Evolutionary conservation across 225 moss, liverwort and hornwort species (phyloP).

Genomic region (Takakia lepidozioides): DNA sequence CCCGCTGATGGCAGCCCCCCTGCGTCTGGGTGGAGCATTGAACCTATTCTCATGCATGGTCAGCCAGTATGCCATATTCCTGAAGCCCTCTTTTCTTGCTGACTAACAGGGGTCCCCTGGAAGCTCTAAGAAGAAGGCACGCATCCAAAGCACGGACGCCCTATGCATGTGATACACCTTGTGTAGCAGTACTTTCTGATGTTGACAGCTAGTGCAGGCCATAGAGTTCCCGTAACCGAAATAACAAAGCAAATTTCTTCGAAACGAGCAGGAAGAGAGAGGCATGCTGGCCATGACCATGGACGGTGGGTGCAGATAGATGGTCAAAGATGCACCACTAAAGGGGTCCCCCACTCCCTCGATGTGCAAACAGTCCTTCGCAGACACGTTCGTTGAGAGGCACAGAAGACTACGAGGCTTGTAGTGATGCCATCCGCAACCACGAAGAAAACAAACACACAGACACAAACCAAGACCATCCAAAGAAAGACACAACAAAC

Average conservation of each 20-base stretch:
- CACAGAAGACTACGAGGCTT: slow-evolving; percentile 55
- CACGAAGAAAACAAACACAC: slow-evolving; percentile 72
- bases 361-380: slow-evolving; percentile 64
- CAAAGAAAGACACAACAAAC: slow-evolving; percentile 62
- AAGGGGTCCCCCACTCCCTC: slow-evolving; percentile 41
- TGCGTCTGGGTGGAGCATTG: slow-evolving; percentile 82
- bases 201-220: slow-evolving; percentile 27
- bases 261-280: slow-evolving; percentile 43
- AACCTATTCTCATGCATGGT: slow-evolving; percentile 85
- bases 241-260: slow-evolving; percentile 57
- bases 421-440: slow-evolving; percentile 58
- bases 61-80: slow-evolving; percentile 73
- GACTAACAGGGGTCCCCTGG: slow-evolving; percentile 47
- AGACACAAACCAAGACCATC: slow-evolving; percentile 70
- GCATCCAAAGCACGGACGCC: slow-evolving; percentile 37
- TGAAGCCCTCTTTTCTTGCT: slow-evolving; percentile 60
- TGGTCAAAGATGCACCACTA: slow-evolving; percentile 61
- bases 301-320: slow-evolving; percentile 37
- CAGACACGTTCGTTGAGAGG: slow-evolving; percentile 75
- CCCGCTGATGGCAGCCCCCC: slow-evolving; percentile 72
- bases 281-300: slow-evolving; percentile 46
- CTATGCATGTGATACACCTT: slow-evolving; percentile 34
- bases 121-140: slow-evolving; percentile 50
- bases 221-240: slow-evolving; percentile 43
- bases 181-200: slow-evolving; percentile 35